A percentile compares a stretch with the other conserved stretches of the same genome.
Evolutionary conservation across 1,139 yeast genomes (phyloP).

Genomic region (Sugiyamaella pinicola): DNA sequence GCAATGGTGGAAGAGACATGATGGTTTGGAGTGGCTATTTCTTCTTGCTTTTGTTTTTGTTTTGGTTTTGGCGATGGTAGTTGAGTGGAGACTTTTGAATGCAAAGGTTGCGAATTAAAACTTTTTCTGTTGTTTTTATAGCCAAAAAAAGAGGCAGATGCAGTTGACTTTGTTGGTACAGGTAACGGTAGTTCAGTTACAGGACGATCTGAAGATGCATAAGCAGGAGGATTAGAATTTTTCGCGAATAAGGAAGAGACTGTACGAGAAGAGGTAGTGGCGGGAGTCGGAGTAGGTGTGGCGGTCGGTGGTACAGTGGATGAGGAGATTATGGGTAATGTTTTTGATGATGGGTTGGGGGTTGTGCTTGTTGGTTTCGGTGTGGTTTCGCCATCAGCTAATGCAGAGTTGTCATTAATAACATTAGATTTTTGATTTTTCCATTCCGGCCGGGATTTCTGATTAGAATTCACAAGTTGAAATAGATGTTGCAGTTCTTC

Average conservation of each 20-base stretch:
- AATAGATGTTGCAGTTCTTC: constrained; percentile 34
- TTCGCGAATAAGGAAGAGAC: constrained; percentile 25
- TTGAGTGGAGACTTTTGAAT: background rate
- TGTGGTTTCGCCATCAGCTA: constrained; percentile 3
- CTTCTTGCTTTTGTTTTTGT: background rate
- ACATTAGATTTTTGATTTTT: background rate
- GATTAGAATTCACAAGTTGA: constrained; percentile 28
- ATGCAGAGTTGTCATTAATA: background rate
- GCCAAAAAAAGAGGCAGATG: constrained; percentile 9
- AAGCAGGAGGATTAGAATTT: constrained; percentile 1
- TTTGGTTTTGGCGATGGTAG: background rate
- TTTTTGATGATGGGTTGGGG: background rate
- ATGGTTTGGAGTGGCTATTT: background rate
- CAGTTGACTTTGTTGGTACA: constrained; percentile 11
- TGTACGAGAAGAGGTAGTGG: constrained; percentile 29
- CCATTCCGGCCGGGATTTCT: constrained; percentile 11
- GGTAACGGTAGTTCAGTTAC: constrained; percentile 20
- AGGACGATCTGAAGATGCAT: constrained; percentile 8
- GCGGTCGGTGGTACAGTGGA: too few species aligned
- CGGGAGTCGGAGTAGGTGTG: too few species aligned
- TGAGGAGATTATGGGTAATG: constrained; percentile 18
- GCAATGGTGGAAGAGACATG: background rate
- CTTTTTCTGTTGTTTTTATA: background rate
- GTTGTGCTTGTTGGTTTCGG: constrained; percentile 1
- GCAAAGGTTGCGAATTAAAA: background rate